These are phyloP conservation scores for Acaromyces ingoldii DNA, from an alignment of 1,284 basidiomycete genomes.

Conservation along the genomic window DNA sequence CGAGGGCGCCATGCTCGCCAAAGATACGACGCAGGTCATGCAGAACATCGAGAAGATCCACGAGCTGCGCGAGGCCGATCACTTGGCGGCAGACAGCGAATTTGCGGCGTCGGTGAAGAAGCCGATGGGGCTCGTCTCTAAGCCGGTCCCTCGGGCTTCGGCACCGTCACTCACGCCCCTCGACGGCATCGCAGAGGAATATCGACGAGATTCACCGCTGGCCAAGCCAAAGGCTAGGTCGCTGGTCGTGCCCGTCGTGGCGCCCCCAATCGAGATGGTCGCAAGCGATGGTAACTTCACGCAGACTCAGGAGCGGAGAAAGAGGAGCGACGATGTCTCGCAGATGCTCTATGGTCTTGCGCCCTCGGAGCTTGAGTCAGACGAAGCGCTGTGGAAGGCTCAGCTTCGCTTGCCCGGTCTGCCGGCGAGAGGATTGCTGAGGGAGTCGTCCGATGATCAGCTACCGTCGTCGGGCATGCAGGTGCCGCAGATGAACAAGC, in stretches of 20 bases:
- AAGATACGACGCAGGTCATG: conserved; percentile 57
- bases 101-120: conserved; percentile 57
- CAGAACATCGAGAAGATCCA: conserved; percentile 55
- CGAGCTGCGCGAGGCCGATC: conserved; percentile 17
- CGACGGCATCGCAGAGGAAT: conserved; percentile 60
- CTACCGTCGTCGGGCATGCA: conserved; percentile 80
- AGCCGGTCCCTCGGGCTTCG: conserved; percentile 40
- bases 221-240: conserved; percentile 74
- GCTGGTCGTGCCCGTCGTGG: conserved; percentile 74
- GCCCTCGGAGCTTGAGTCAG: conserved; percentile 63
- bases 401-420: conserved; percentile 62
- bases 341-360: conserved; percentile 82
- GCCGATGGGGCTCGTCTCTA: conserved; percentile 51
- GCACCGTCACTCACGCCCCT: conserved; percentile 53
- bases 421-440: conserved; percentile 66
- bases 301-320: conserved; percentile 63
- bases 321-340: conserved; percentile 61
- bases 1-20: conserved; percentile 59
- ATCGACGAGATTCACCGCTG: conserved; percentile 71
- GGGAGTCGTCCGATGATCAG: conserved; percentile 67
- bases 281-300: conserved; percentile 75
- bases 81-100: conserved; percentile 54
- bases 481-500: conserved; percentile 88
- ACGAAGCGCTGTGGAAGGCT: conserved; percentile 56
- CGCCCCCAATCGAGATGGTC: conserved; percentile 72